Percentiles rank a stretch among this genome's conserved stretches.
Conservation (phyloP, 352 stramenopile species). For the Salisapilia sapeloensis region DNA sequence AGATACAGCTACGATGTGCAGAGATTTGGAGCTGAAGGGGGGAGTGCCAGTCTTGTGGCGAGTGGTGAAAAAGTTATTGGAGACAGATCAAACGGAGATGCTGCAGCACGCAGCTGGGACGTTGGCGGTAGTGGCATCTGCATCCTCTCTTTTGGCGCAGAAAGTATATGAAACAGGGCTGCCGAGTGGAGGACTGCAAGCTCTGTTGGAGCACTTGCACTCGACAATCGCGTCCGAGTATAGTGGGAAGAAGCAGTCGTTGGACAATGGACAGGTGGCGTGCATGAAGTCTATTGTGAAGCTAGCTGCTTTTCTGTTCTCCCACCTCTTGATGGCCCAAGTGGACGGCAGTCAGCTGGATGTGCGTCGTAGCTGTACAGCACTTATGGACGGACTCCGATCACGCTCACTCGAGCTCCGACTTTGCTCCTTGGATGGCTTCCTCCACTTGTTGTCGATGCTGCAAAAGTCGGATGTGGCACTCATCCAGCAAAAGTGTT, state of each 20-base stretch:
- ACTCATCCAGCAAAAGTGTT: conserved; percentile 23
- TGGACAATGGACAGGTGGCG: no score
- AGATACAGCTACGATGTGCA: conserved; percentile 28
- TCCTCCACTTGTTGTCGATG: conserved; percentile 62
- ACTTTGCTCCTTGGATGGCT: conserved; percentile 45
- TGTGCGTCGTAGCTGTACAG: conserved; percentile 34
- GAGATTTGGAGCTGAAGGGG: conserved; percentile 32
- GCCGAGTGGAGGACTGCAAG: conserved; percentile 2
- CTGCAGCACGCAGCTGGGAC: conserved; percentile 27
- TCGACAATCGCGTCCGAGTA: conserved; percentile 37
- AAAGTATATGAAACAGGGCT: conserved; percentile 10
- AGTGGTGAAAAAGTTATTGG: conserved; percentile 13
- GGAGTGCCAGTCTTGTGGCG: conserved; percentile 41
- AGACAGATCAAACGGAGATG: conserved; percentile 8
- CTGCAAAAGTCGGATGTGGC: conserved; percentile 3
- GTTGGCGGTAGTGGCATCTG: conserved; percentile 34
- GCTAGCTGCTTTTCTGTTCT: conserved; percentile 58
- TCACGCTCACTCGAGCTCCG: conserved; percentile 43
- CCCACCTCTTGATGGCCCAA: conserved; percentile 32
- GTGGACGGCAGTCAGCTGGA: conserved; percentile 13
- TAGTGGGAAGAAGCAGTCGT: no score
- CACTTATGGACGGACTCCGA: conserved; percentile 48
- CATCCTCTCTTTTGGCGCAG: conserved; percentile 27
- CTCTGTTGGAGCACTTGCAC: conserved; percentile 23
- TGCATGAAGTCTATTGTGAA: conserved; percentile 50